Base-by-base conservation (phyloP, 116 monocot species). In the Thalassia testudinum region DNA sequence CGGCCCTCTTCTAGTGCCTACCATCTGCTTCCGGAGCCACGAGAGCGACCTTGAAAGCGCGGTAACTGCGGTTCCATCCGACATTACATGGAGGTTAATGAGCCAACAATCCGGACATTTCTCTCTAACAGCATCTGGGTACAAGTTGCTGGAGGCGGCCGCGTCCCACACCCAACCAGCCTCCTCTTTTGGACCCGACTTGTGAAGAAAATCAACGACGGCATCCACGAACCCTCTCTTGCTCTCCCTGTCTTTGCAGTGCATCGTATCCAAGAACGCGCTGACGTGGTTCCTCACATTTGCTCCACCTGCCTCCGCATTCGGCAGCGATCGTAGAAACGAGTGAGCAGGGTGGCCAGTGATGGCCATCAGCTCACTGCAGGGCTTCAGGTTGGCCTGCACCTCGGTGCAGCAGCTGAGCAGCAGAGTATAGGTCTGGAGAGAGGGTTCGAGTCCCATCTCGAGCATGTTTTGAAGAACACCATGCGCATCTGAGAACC, bases 1-100 rank as follows among this genome's bases (percentile, higher is more conserved):
- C 4, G 77, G 77, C 15, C 66, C 72, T 23, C 37, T 22, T 0
- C 89, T 88, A 11, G 81, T 72, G 1, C 12, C 61, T 0, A 85
- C 26, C 29, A 85, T 62, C 56, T 72, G 53, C 40, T 62, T 81
- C 10, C 72, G 81, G 45, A 97, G 88, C 82, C 85, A 85, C 1
- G 97, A 81, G 15, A 97, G 70, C 0, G 82, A 88, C 54, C 89
- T 85, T 14, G 89, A 88, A 43, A 97, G 22, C 37, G 89, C 97
- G 8, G 72, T 87, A 7, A 85, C 47, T 14, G 97, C 97, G 16
- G 97, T 97, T 38, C 97, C 97, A 51, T 89, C 85, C 0, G 97
- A 97, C 97, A 97, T 97, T 29, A 97, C 70, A 71, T 97, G 97
- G 23, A 97, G 82, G 65, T 97, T 89, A 12, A 97, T 82, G n/a